phyloP scores from a whole-genome alignment of 2,329 filamentous ascomycete genomes.

The Colletotrichum aenigma region DNA sequence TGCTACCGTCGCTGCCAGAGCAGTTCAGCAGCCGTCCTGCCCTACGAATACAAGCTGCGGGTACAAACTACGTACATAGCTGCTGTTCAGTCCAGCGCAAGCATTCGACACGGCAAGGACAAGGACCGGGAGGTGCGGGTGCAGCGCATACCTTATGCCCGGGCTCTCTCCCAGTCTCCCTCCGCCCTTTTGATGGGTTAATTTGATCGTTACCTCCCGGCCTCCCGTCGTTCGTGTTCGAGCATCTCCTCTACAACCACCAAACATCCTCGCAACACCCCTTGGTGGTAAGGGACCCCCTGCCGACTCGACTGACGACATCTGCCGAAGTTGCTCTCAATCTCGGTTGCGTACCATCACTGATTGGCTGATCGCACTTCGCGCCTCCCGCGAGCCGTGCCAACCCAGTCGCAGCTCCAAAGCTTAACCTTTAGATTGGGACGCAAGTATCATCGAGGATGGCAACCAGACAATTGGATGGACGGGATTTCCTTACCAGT shows the following conservation, averaged over 20 bases:
- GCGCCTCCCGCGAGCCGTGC: neutral
- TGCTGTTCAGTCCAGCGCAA: neutral
- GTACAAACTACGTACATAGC: neutral
- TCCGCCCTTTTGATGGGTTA: neutral
- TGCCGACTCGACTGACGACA: neutral
- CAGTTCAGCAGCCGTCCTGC: neutral
- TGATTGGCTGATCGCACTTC: neutral
- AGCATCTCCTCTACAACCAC: neutral
- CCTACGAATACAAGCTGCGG: neutral
- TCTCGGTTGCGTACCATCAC: neutral
- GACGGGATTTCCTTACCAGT: neutral
- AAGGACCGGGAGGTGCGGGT: neutral
- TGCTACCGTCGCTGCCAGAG: neutral
- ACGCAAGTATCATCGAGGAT: neutral
- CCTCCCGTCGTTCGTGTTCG: neutral
- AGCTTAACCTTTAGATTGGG: constrained; percentile 15
- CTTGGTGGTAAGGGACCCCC: neutral
- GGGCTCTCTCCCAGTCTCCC: neutral
- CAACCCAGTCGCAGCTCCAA: constrained; percentile 5
- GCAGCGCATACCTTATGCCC: neutral
- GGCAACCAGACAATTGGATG: neutral
- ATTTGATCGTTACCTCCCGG: neutral
- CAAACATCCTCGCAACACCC: neutral
- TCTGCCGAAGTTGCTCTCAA: neutral
- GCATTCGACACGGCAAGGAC: neutral